phyloP scores from a whole-genome alignment of 495 filamentous ascomycete genomes.

The Penicillium riverlandense region DNA sequence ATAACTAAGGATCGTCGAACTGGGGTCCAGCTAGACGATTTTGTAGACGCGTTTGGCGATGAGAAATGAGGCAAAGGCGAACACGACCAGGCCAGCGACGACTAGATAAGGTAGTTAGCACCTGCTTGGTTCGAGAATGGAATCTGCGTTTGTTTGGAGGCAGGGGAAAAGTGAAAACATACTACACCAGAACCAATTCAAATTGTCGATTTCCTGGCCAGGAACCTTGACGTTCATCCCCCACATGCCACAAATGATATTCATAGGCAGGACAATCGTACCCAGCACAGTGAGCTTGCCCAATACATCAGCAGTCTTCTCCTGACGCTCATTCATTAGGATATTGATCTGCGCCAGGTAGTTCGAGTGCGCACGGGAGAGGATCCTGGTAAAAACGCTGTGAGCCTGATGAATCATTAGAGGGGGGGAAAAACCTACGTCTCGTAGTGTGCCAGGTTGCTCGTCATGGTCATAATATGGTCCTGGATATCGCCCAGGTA shows the following conservation, averaged over 20 bases:
- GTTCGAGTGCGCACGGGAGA: conserved; percentile 88
- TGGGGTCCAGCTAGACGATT: conserved; percentile 41
- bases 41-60: conserved; percentile 76
- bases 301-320: conserved; percentile 89
- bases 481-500: conserved; percentile 98
- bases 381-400: conserved; percentile 49
- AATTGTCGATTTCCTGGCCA: conserved; percentile 63
- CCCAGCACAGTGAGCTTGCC: conserved; percentile 93
- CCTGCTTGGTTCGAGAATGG: too few species aligned
- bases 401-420: not conserved
- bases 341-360: conserved; percentile 95
- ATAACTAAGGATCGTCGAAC: not conserved
- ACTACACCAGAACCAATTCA: conserved; percentile 61
- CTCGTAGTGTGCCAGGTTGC: conserved; percentile 90
- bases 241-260: conserved; percentile 97
- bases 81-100: conserved; percentile 64
- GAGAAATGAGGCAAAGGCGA: conserved; percentile 69
- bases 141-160: too few species aligned
- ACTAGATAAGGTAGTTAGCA: conserved; percentile 36
- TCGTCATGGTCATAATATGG: conserved; percentile 97
- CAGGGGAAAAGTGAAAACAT: conserved; percentile 13
- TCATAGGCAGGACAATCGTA: conserved; percentile 96
- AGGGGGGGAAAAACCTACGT: conserved; percentile 50
- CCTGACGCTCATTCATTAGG: conserved; percentile 93
- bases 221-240: conserved; percentile 98